A percentile compares a stretch with the other conserved stretches of the same genome.
Evolutionary conservation across 176 grass and related monocot species (phyloP).

Genomic region (Zea mays): Zm-B73-REFERENCE-NAM-5.0 NC_050101.1:132032001-132032500

Average conservation of each 20-base stretch:
- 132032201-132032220: too few relatives aligned
- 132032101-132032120: background rate
- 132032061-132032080: background rate
- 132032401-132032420: too few relatives aligned
- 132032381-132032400: background rate
- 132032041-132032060: background rate
- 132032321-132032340: background rate
- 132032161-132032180: constrained; percentile 3
- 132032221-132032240: background rate
- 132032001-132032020: background rate
- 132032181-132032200: background rate
- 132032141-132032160: background rate
- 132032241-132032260: background rate
- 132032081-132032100: background rate
- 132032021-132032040: background rate
- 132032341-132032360: background rate
- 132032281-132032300: constrained; percentile 14
- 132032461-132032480: too few relatives aligned
- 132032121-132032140: background rate
- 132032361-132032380: background rate
- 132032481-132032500: too few relatives aligned
- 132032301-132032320: background rate
- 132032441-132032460: too few relatives aligned
- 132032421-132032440: too few relatives aligned
- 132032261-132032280: background rate